Base-by-base conservation (phyloP, 1,139 yeast species). In the Sugiyamaella japonica region DNA sequence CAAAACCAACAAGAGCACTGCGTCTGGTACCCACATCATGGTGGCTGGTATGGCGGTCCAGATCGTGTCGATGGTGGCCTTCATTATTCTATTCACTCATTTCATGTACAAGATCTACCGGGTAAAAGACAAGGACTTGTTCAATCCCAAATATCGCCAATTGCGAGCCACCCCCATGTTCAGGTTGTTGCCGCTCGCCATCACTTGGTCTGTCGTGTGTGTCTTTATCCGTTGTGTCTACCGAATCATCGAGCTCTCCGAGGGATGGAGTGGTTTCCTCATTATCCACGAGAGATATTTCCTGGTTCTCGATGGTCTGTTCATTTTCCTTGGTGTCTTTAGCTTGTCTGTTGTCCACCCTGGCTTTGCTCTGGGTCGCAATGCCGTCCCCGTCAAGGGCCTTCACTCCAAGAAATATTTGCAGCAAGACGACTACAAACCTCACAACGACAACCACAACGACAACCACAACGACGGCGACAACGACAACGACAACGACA, bases 11-110 rank as follows among this genome's bases (percentile, higher is more conserved):
- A 48, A 57, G 9, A 59, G 66, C 54, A 66, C 83, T 0, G 69
- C 66, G 1, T 69, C 75, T 0, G 98, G 97, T 36, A 80, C 89
- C 0, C 76, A 87, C 69, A 75, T 85, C 53, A 88, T 90, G 86
- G 83, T 89, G 59, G 96, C 83, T 2, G 97, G 97, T 31, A 78
- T 91, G 58, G 83, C 83, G 0, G 75, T 86, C 63, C 97, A 91
- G 72, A 90, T 89, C 10, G 76, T 80, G 17, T 81, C 90, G 10
- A 88, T 90, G 87, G 62, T 81, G 0, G 58, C 84, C 1, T 90
- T 88, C 69, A 69, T 86, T 46, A 40, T 72, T 4, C 74, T 87
- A 46, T 85, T 84, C 79, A 70, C 74, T 49, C 79, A 77, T 58
- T 84, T 85, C 66, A 67, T 82, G 53, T 74, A 69, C 63, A 72